Evolutionary conservation across 2,329 filamentous ascomycete genomes (phyloP), one percentile per base, ranked within the genome.

Genomic region (Sphaerulina populicola): DNA sequence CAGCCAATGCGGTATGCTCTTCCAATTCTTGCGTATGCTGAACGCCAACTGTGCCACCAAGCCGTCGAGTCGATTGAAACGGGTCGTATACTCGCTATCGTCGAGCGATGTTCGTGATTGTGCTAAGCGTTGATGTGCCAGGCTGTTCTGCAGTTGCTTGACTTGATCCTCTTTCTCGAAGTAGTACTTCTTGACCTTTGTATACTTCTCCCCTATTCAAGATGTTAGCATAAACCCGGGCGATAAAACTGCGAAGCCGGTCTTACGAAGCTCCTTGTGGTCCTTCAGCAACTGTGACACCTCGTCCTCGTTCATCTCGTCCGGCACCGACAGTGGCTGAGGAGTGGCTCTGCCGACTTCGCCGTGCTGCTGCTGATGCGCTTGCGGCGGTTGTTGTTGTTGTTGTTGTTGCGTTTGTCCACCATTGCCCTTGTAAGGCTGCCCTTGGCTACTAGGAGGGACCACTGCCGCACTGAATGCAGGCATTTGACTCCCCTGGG

Each of bases 121-220:
- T 2, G 93, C 93, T 68, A 98, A 83, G 52, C 91, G 85, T 70
- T 97, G 93, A 69, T 95, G 93, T 52, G 93, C 93, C 47, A 98
- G 80, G n/a, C 89, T 93, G 68, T 98, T 97, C 68, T 98, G 93
- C 14, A 98, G 77, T 62, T 93, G 86, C 68, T 96, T 91, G 21
- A 97, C 86, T 69, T 96, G 90, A 14, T 82, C 78, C 59, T 84
- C 86, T 62, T 94, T 85, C 58, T 97, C 93, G 68, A 97, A 97
- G 68, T 96, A 98, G 62, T 96, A 86, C 50, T 89, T 83, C 74
- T 98, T 98, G 52, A 98, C 91, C 66, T 96, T 95, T 68, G 94
- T 94, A 68, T 98, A 98, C 73, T 98, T 98, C 60, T 81, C 82
- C 64, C 93, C 90, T 95, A 47, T 53, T 53, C n/a, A 27, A 29